Evolutionary conservation across 169 alveolate genomes (phyloP).

Genomic region (Eimeria sp.): DNA sequence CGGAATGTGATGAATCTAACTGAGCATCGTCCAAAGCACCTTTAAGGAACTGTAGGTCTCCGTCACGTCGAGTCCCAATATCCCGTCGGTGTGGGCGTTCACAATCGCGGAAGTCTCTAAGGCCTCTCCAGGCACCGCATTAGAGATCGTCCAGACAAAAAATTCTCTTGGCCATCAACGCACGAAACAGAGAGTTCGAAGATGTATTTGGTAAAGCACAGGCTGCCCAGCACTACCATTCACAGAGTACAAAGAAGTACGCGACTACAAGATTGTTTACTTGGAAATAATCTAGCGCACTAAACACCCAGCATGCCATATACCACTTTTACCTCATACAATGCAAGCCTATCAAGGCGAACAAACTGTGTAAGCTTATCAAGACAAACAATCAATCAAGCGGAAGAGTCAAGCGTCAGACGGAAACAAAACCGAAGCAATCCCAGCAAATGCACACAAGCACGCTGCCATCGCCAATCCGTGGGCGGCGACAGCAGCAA

Average conservation of each 20-base stretch:
- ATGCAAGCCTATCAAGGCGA: neutral
- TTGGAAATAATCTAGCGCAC: neutral
- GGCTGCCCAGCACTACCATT: neutral
- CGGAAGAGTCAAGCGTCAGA: neutral
- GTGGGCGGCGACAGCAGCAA: slow-evolving; percentile 6
- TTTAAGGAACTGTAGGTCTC: slow-evolving; percentile 23
- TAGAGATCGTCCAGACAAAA: slow-evolving; percentile 69
- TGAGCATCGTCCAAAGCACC: neutral
- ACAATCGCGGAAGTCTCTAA: slow-evolving; percentile 77
- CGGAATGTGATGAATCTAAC: neutral
- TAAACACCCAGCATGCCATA: neutral
- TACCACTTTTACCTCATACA: neutral
- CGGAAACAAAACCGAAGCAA: neutral
- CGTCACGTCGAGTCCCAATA: slow-evolving; percentile 68
- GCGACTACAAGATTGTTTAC: neutral
- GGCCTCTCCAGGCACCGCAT: slow-evolving; percentile 48
- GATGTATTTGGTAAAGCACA: neutral
- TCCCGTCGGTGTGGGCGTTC: slow-evolving; percentile 80
- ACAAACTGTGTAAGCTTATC: neutral
- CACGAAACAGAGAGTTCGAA: neutral
- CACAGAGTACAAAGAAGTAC: neutral
- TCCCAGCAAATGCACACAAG: neutral
- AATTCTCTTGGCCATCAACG: slow-evolving; percentile 42
- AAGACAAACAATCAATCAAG: neutral
- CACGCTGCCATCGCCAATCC: neutral